Base-by-base conservation (phyloP, 257 asterid species). In the Solanum virginianum region DNA sequence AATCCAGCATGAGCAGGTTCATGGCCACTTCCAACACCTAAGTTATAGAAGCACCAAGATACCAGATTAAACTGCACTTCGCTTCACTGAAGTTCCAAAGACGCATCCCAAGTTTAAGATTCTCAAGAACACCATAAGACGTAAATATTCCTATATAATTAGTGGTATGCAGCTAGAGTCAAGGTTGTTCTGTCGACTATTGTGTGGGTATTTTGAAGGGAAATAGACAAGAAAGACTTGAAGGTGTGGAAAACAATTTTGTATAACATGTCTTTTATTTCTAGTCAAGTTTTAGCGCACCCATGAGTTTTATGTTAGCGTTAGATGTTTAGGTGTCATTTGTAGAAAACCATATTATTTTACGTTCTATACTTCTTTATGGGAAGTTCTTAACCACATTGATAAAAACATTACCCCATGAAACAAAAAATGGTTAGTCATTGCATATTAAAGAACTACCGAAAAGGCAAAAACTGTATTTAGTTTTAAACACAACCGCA, bases 11-110 rank as follows among this genome's bases (percentile, higher is more conserved):
- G 97, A 85, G 98, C 97, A 84, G 99, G 99, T 91, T 96, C 99
- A 26, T 96, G 99, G 80, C 99, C 99, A 88, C 98, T 96, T 88
- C 99, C 99, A 84, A 98, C 99, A 84, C 99, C 99, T 96, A 93
- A 81, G 60, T 84, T 81, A 87, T 59, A 55, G 85, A 72, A 79
- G 84, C 47, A 85, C 47, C 85, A 86, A 70, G 26, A 83, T 24
- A 83, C 83, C 65, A 24, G 65, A 56, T 79, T 53, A 79, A 79
- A 79, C 83, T 17, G 65, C 83, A 79, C 24, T 26, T 53, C 45
- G 14, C 65, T 54, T 16, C 45, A 79, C 83, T 26, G 65, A 6
- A 53, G 29, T 53, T 79, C 83, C 65, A 26, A 53, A 29, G 22
- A 53, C 17, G 53, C 49, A 51, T 53, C 65, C 65, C 65, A 79